Conservation (phyloP, 257 asterid genomes). For the Solanum bulbocastanum region DNA sequence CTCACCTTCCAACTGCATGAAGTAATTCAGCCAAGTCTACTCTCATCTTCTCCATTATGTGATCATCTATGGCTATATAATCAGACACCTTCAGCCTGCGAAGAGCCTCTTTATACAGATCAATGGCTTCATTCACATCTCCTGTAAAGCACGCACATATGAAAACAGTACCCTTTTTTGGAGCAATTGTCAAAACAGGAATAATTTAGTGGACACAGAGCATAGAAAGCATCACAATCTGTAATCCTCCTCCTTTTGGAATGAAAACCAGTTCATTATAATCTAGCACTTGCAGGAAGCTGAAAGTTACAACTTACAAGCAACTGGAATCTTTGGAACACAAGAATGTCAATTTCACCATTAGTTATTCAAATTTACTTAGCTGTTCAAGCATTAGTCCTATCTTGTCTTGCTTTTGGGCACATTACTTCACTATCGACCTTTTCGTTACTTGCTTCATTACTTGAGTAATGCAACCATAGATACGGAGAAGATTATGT, state of each 20-base stretch:
- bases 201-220: background rate
- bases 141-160: constrained; percentile 26
- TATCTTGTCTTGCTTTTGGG: background rate
- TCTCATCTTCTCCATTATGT: constrained; percentile 65
- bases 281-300: background rate
- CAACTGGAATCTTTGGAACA: background rate
- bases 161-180: background rate
- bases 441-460: background rate
- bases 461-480: background rate
- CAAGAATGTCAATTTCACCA: background rate
- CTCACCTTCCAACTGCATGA: constrained; percentile 78
- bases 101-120: constrained; percentile 55
- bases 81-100: constrained; percentile 37
- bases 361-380: background rate
- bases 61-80: constrained; percentile 38
- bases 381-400: background rate
- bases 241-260: background rate
- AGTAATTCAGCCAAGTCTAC: constrained; percentile 85
- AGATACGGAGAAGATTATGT: background rate
- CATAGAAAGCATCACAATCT: background rate
- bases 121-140: constrained; percentile 60
- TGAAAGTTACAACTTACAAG: background rate
- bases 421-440: background rate
- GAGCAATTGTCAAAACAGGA: background rate
- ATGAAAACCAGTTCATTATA: background rate